phyloP scores from a whole-genome alignment of 2,329 filamentous ascomycete species.

The Talaromyces sp. region DNA sequence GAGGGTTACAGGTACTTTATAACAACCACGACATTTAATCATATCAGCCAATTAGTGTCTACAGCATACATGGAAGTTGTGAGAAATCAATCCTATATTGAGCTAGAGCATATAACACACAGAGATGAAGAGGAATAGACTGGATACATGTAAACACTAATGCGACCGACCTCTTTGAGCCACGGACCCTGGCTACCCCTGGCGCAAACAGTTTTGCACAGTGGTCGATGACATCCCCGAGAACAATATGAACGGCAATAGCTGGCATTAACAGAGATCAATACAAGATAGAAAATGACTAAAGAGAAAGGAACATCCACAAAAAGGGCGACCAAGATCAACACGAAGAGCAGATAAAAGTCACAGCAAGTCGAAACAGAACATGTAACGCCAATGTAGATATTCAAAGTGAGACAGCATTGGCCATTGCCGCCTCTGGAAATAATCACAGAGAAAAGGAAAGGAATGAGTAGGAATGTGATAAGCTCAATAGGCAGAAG shows the following conservation, averaged over 20 bases:
- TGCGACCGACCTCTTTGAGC: not conserved
- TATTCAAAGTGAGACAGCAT: constrained; percentile 14
- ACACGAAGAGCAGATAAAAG: constrained; percentile 18
- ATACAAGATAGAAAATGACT: not conserved
- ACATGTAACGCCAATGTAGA: constrained; percentile 22
- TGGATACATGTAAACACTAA: not conserved
- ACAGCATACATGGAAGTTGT: not conserved
- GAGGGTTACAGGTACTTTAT: too few relatives aligned
- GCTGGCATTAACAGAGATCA: not conserved
- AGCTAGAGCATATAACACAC: not conserved
- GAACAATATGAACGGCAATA: not conserved
- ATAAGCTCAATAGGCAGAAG: constrained; percentile 4
- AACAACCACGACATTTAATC: not conserved
- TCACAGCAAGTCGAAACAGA: constrained; percentile 22
- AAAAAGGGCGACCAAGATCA: constrained; percentile 18
- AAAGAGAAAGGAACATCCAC: constrained; percentile 1
- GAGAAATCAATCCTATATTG: not conserved
- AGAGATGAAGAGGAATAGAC: not conserved
- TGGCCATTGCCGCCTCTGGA: constrained; percentile 4
- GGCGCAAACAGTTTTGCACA: not conserved
- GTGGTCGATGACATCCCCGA: not conserved
- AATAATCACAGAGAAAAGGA: constrained; percentile 17
- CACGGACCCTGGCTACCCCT: not conserved
- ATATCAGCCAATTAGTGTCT: not conserved
- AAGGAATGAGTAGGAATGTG: constrained; percentile 10